Evolutionary conservation across 2,329 filamentous ascomycete species (phyloP).

Genomic region (Hirsutella minnesotensis): DNA sequence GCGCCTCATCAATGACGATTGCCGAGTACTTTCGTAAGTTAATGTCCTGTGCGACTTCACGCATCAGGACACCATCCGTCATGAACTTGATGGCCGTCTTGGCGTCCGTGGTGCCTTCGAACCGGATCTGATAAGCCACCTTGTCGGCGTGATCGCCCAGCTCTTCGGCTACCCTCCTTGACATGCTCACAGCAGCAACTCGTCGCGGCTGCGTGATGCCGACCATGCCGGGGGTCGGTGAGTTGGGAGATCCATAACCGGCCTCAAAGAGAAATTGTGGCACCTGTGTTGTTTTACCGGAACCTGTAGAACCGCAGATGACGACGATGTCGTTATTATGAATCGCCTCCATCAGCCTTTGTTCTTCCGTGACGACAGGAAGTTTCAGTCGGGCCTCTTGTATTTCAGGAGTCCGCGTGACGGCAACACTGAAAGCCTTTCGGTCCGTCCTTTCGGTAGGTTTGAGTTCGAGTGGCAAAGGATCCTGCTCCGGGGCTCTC

Average conservation of each 20-base stretch:
- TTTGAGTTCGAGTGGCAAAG: conserved; percentile 54
- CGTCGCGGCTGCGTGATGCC: conserved; percentile 89
- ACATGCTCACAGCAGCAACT: conserved; percentile 94
- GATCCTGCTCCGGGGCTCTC: conserved; percentile 57
- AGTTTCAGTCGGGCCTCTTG: conserved; percentile 68
- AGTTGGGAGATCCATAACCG: conserved; percentile 69
- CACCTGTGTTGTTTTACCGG: conserved; percentile 94
- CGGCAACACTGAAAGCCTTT: conserved; percentile 65
- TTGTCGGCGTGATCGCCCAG: conserved; percentile 63
- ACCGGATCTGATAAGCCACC: conserved; percentile 90
- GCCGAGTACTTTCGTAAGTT: conserved; percentile 81
- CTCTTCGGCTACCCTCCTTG: conserved; percentile 80
- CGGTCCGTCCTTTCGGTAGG: conserved; percentile 48
- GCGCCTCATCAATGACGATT: conserved; percentile 91
- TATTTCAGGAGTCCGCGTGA: conserved; percentile 59
- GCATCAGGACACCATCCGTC: conserved; percentile 91
- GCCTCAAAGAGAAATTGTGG: conserved; percentile 94
- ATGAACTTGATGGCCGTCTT: conserved; percentile 95
- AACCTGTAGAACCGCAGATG: conserved; percentile 89
- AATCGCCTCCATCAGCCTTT: conserved; percentile 95
- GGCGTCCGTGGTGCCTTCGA: conserved; percentile 69
- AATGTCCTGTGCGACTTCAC: conserved; percentile 85
- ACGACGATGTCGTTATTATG: conserved; percentile 85
- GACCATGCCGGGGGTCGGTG: conserved; percentile 81
- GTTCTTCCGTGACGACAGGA: conserved; percentile 88